A percentile compares a stretch with the other conserved stretches of the same genome.
Conservation (phyloP, 352 stramenopile genomes). For the Phytophthora megakarya region DNA sequence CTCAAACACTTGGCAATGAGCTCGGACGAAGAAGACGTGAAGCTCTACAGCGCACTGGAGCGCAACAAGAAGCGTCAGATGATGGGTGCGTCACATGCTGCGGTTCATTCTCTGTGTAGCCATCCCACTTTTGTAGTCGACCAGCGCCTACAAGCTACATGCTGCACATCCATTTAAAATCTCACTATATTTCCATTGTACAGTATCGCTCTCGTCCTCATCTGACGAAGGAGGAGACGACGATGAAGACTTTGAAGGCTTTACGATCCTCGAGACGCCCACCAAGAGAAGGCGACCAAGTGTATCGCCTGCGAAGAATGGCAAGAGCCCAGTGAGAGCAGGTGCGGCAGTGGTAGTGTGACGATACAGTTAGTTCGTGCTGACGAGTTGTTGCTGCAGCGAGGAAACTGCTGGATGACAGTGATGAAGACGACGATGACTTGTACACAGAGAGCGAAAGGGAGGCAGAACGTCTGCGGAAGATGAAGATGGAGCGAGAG, state of each 20-base stretch:
- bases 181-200: background rate
- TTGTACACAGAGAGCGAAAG: constrained; percentile 49
- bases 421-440: constrained; percentile 47
- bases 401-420: constrained; percentile 17
- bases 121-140: background rate
- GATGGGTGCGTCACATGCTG: constrained; percentile 48
- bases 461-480: constrained; percentile 37
- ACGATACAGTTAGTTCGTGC: background rate
- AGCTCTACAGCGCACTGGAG: constrained; percentile 77
- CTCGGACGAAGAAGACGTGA: constrained; percentile 62
- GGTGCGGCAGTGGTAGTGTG: constrained; percentile 8
- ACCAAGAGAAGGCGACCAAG: constrained; percentile 26
- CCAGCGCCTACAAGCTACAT: background rate
- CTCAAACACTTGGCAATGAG: constrained; percentile 24
- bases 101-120: background rate
- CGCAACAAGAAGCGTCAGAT: constrained; percentile 67
- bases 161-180: background rate
- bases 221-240: constrained; percentile 39
- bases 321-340: constrained; percentile 26
- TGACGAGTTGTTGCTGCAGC: constrained; percentile 16
- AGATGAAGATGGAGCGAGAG: constrained; percentile 55
- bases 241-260: constrained; percentile 28
- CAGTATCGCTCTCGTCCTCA: constrained; percentile 56
- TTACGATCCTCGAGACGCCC: constrained; percentile 19
- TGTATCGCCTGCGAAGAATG: constrained; percentile 14